Percentiles rank a stretch among this genome's conserved stretches.
phyloP scores from a whole-genome alignment of 495 filamentous ascomycete species.

The Parathielavia hyrcaniae region DNA sequence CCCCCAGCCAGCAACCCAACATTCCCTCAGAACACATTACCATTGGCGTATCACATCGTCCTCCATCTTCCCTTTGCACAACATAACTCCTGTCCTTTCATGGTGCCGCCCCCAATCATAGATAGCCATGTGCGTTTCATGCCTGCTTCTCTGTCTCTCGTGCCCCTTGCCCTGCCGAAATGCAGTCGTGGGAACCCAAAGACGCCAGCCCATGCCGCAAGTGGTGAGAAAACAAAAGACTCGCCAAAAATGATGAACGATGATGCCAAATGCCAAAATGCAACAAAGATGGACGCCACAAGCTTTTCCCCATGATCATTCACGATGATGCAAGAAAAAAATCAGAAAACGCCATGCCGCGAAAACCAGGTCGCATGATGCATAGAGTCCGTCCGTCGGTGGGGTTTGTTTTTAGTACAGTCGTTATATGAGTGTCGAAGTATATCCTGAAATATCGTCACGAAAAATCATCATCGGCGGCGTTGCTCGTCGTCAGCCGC shows the following conservation, averaged over 20 bases:
- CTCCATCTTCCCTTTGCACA: not conserved
- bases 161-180: too few relatives aligned
- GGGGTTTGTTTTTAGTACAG: not conserved
- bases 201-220: not conserved
- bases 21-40: not conserved
- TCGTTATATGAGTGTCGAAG: not conserved
- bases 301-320: not conserved
- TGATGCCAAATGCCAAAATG: conserved; percentile 2
- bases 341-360: conserved; percentile 5
- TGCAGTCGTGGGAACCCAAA: not conserved
- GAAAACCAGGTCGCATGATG: not conserved
- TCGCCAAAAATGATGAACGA: not conserved
- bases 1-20: not conserved
- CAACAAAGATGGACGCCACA: conserved; percentile 1
- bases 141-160: not conserved
- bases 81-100: not conserved
- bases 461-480: not conserved
- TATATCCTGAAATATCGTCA: not conserved
- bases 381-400: not conserved
- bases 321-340: not conserved
- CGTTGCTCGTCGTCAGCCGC: not conserved
- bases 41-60: not conserved
- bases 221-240: not conserved
- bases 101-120: not conserved
- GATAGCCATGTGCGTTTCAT: not conserved